Evolutionary conservation across 495 filamentous ascomycete genomes (phyloP).

Genomic region (Xylaria castorea): DNA sequence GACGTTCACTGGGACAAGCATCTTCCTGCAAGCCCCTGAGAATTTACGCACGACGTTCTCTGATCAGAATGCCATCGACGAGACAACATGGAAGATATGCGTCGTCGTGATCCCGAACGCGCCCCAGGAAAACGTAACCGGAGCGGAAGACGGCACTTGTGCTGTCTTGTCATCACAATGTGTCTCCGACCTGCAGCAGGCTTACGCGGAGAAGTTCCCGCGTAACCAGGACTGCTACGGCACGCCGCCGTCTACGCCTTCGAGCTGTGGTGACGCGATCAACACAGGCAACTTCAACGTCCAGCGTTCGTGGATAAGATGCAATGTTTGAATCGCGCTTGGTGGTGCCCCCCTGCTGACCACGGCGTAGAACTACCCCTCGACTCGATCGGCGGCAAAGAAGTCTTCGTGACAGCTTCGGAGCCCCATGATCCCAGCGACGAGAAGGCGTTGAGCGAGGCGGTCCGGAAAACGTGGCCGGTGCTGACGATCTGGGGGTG

Average conservation of each 20-base stretch:
- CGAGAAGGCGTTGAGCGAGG: conserved; percentile 30
- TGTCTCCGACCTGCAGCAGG: conserved; percentile 34
- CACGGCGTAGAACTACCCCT: conserved; percentile 33
- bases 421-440: conserved; percentile 31
- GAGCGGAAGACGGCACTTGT: conserved; percentile 30
- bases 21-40: conserved; percentile 34
- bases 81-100: conserved; percentile 42
- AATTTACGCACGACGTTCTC: conserved; percentile 29
- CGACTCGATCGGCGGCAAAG: conserved; percentile 32
- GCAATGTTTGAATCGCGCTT: background rate
- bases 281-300: conserved; percentile 33
- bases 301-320: conserved; percentile 30
- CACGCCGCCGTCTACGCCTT: conserved; percentile 33
- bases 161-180: conserved; percentile 33
- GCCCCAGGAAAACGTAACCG: conserved; percentile 30
- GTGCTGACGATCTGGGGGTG: conserved; percentile 39
- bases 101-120: conserved; percentile 33
- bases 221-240: conserved; percentile 35
- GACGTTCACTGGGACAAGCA: conserved; percentile 38
- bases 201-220: conserved; percentile 34
- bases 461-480: conserved; percentile 29
- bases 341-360: conserved; percentile 9
- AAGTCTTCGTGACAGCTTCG: conserved; percentile 37
- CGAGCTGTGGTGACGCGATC: conserved; percentile 33
- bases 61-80: conserved; percentile 31